Evolutionary conservation across 805 yeast species (phyloP), one percentile per base, ranked within the genome.

Genomic region (Cyberlindnera xishuangbannaensis): DNA sequence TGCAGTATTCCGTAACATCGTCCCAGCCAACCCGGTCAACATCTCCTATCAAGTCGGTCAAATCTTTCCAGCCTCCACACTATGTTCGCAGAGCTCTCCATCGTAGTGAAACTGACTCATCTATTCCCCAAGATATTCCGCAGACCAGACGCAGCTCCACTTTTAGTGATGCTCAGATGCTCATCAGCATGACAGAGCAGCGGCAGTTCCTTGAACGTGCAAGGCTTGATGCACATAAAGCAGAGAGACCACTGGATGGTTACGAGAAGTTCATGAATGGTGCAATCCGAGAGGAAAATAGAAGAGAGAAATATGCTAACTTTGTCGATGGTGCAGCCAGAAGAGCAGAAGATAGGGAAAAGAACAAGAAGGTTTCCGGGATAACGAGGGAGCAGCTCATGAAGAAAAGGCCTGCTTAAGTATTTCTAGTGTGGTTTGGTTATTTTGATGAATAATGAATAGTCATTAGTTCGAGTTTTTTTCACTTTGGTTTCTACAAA

Each of bases 191-290:
- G 27, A 50, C 53, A 2, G 48, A 43, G 17, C 39, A 41, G 15
- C 29, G 38, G 9, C 50, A 44, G 32, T 36, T 34, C 15, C 21
- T 38, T 7, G 55, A 48, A 18, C 13, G 39, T 5, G 36, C 51
- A 15, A 36, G 43, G 31, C 15, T 18, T 15, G 34, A 37, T 13
- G n/a, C n/a, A n/a, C n/a, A n/a, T n/a, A n/a, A n/a, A n/a, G n/a
- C n/a, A n/a, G 36, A 16, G 18, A 31, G 19, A 17, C 28, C 37
- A 5, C 29, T 18, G 13, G 30, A 39, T 4, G 40, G 41, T 3
- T 48, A 48, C 27, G 43, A 50, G 8, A 37, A 40, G 26, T 52
- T 47, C 32, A 45, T 52, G 45, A 44, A 40, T 17, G 41, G 39
- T 14, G 56, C 53, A 1, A 5, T 20, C 7, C 35, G 35, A 15